Conservation (phyloP, 345 rosid species). For the Ricinus communis region DNA sequence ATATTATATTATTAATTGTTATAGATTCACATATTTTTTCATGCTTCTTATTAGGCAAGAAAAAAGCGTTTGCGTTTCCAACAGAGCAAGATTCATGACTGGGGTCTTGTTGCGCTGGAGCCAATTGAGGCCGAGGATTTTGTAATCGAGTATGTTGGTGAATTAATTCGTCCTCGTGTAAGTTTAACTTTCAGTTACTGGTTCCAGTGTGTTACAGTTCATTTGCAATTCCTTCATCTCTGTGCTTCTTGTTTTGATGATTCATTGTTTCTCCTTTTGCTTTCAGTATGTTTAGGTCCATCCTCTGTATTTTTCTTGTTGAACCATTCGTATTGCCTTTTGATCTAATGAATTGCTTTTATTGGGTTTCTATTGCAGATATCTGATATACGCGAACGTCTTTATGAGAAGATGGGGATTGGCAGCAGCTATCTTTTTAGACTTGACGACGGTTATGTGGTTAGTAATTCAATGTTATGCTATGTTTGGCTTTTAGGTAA, state of each 20-base stretch:
- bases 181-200: slow-evolving; percentile 24
- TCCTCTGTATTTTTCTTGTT: slow-evolving; percentile 5
- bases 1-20: neutral
- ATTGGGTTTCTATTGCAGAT: slow-evolving; percentile 50
- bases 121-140: slow-evolving; percentile 97
- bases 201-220: slow-evolving; percentile 6
- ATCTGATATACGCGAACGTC: slow-evolving; percentile 90
- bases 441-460: slow-evolving; percentile 99
- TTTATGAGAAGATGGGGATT: slow-evolving; percentile 98
- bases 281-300: neutral
- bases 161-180: slow-evolving; percentile 89
- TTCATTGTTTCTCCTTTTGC: neutral
- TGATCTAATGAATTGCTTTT: neutral
- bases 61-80: slow-evolving; percentile 90
- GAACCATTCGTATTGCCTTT: neutral
- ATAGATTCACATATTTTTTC: neutral
- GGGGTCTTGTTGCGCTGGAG: slow-evolving; percentile 97
- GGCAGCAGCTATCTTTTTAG: slow-evolving; percentile 99
- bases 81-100: slow-evolving; percentile 94
- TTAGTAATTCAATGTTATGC: slow-evolving; percentile 36
- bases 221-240: neutral
- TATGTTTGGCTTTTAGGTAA: neutral
- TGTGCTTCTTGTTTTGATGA: neutral
- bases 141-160: slow-evolving; percentile 98
- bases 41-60: slow-evolving; percentile 64